Evolutionary conservation across 257 asterid genomes (phyloP), one percentile per base, ranked within the genome.

Genomic region (Asclepias syriaca): DNA sequence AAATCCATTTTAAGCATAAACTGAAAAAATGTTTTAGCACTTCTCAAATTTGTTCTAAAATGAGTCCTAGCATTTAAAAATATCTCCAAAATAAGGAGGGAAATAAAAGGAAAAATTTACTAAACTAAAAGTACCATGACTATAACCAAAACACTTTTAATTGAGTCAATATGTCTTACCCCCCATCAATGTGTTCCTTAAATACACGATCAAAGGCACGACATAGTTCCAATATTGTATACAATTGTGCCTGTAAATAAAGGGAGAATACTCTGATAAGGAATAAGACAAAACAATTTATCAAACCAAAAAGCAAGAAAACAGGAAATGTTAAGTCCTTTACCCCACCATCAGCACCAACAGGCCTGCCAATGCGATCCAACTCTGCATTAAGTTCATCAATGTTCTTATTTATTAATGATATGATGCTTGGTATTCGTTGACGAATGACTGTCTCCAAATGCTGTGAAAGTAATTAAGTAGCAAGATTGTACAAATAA

Each of bases 341-440:
- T 91, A 93, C 98, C 96, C 97, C 98, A 70, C 98, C 97, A 76
- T 93, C 98, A 18, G 74, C 93, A 65, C 86, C 97, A 79, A 93
- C 53, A 72, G 98, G 98, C 72, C 96, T 86, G 64, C 98, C 98
- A 68, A 93, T 93, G 64, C 93, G 96, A 74, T 93, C 98, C 84
- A 93, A 81, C 85, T 93, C 98, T 34, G 96, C 93, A 68, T 93
- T 93, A 84, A 93, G 88, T 87, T 93, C 98, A 75, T 93, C 97
- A 49, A 93, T 89, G 32, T 94, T 80, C 93, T 85, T 93, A 81
- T 91, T 93, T 76, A 93, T 93, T 51, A 93, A 80, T 70, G 97
- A 89, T 79, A 93, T 81, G 76, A 93, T 93, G 88, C 97, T 91
- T 74, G 98, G 98, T 76, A 93, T 93, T 43, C 92, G 87, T 83